Evolutionary conservation across 768 basidiomycete genomes (phyloP), one percentile per base, ranked within the genome.

Genomic region (Suillus lakei): DNA sequence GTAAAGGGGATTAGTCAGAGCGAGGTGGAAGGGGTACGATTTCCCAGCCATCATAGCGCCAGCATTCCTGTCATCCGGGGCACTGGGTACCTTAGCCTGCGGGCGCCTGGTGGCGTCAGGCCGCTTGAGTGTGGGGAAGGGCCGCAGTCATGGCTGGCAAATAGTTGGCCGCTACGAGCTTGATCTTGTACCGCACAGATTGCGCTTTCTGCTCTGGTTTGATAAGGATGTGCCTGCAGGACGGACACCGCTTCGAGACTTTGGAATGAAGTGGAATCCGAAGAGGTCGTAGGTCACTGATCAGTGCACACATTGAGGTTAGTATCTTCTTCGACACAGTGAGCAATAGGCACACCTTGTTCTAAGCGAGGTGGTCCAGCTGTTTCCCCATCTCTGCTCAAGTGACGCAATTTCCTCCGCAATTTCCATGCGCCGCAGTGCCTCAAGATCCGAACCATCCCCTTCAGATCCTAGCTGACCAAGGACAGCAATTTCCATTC

Each of bases 131-230:
- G 66, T 87, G 88, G 26, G 92, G 91, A 39, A 93, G 82, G 43
- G 84, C 77, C 41, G 95, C 86, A 7, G 88, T 85, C 38, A 99
- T 92, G 3, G 91, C 86, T 0, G 98, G 98, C 18, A 99, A 83
- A 78, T 99, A 99, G 75, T 92, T 97, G 34, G 93, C 88, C 0
- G 97, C 98, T 64, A 97, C 93, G 60, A 99, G 89, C 78, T 99
- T 99, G 79, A 99, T 98, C 80, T 98, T 98, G 84, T 91, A 98
- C 21, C 95, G 88, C 43, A 93, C 91, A 21, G 93, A 95, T 70
- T 95, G 94, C 0, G 96, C 91, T 74, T 99, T 99, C 73, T 96
- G 92, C 76, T 99, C 98, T 4, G 98, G 98, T 75, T 98, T 98
- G 79, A 98, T 98, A 67, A 99, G 86, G 70, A 99, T 98, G 77